Evolutionary conservation across 176 grass and related monocot species (phyloP).

Genomic region (Triticum timopheevii): DNA sequence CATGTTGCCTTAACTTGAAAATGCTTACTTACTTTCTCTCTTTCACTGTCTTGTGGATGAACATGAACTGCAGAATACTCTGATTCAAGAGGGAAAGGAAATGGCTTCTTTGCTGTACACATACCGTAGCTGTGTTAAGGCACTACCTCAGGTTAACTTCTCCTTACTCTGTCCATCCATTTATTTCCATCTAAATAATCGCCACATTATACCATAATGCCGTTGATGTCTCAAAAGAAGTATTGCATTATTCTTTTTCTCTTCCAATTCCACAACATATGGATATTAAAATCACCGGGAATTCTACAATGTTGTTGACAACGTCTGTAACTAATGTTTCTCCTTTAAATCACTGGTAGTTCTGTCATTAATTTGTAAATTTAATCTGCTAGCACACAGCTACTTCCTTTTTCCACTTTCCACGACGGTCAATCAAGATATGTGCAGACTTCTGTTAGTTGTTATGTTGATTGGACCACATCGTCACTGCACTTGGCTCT

Average conservation of each 20-base stretch:
- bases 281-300: background rate
- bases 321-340: background rate
- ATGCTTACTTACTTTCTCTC: slow-evolving; percentile 14
- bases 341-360: background rate
- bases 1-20: background rate
- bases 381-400: slow-evolving; percentile 8
- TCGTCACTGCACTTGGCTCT: background rate
- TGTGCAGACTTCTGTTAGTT: background rate
- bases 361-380: slow-evolving; percentile 24
- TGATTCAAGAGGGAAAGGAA: slow-evolving; percentile 98
- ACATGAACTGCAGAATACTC: slow-evolving; percentile 59
- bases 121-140: slow-evolving; percentile 99
- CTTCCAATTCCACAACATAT: background rate
- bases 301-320: background rate
- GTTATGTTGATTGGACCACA: slow-evolving; percentile 11
- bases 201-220: slow-evolving; percentile 5
- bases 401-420: slow-evolving; percentile 4
- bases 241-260: background rate
- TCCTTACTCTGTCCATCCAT: slow-evolving; percentile 35
- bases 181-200: slow-evolving; percentile 9
- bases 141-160: slow-evolving; percentile 86
- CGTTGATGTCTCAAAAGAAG: background rate
- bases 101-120: slow-evolving; percentile 97
- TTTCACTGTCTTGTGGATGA: slow-evolving; percentile 31
- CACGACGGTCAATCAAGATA: slow-evolving; percentile 7